A percentile compares a stretch with the other conserved stretches of the same genome.
These are phyloP conservation scores for Kazachstania martiniae DNA, from an alignment of 805 yeast species.

Conservation along the genomic window DNA sequence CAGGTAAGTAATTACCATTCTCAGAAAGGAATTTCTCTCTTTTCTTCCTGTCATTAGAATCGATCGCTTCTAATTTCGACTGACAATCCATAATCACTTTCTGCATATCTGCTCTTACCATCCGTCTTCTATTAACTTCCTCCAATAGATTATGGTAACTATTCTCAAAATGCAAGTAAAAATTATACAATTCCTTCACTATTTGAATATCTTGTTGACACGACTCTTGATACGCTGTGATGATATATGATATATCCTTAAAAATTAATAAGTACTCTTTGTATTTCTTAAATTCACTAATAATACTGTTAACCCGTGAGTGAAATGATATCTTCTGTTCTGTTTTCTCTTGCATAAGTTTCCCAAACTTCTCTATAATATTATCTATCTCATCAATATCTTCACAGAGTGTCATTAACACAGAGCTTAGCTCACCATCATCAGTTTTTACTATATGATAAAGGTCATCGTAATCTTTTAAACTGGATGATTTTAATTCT, in stretches of 20 bases:
- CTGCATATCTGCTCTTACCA: constrained; percentile 32
- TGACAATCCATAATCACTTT: constrained; percentile 34
- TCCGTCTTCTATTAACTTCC: constrained; percentile 43
- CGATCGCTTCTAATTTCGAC: constrained; percentile 29
- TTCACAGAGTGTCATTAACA: constrained; percentile 37
- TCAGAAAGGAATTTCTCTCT: constrained; percentile 35
- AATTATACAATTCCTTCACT: constrained; percentile 31
- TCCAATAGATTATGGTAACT: constrained; percentile 42
- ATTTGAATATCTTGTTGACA: constrained; percentile 19
- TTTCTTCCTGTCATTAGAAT: constrained; percentile 33
- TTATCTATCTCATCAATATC: constrained; percentile 25
- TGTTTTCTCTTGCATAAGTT: constrained; percentile 24
- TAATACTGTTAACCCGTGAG: constrained; percentile 10
- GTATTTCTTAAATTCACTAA: constrained; percentile 18
- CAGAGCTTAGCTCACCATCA: constrained; percentile 44
- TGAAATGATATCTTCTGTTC: constrained; percentile 12
- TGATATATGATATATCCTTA: constrained; percentile 22
- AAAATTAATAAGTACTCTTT: constrained; percentile 23
- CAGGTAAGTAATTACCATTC: constrained; percentile 49
- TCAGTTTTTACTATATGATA: constrained; percentile 41
- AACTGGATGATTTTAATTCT: constrained; percentile 3
- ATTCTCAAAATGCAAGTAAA: constrained; percentile 39
- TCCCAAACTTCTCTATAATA: constrained; percentile 15
- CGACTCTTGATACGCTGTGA: constrained; percentile 25
- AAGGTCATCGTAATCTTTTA: constrained; percentile 30